These are phyloP conservation scores for Atkinsonella texensis DNA, from an alignment of 2,329 filamentous ascomycete species.

Conservation along the genomic window DNA sequence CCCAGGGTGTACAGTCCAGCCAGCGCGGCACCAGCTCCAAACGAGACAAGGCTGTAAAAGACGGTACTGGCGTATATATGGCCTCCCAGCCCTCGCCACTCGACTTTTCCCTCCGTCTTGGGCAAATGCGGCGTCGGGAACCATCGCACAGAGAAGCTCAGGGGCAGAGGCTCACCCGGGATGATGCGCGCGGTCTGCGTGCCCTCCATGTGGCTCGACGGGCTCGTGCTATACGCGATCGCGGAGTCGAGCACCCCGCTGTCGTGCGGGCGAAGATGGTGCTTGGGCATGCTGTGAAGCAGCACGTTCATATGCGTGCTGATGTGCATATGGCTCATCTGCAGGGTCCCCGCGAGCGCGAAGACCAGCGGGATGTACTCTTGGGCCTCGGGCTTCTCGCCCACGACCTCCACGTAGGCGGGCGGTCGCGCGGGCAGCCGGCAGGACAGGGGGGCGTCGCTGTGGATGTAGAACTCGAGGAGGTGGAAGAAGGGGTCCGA, in stretches of 20 bases:
- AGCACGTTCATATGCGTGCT: constrained; percentile 83
- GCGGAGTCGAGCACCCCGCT: constrained; percentile 78
- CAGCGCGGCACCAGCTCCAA: constrained; percentile 41
- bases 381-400: constrained; percentile 34
- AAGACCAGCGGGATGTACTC: constrained; percentile 79
- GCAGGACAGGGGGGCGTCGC: constrained; percentile 85
- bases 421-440: constrained; percentile 71
- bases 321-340: constrained; percentile 81
- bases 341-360: constrained; percentile 77
- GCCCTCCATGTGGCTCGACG: constrained; percentile 47
- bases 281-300: constrained; percentile 56
- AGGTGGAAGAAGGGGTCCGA: constrained; percentile 75
- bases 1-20: constrained; percentile 50
- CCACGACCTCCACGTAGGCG: constrained; percentile 40
- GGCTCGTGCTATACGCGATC: constrained; percentile 73
- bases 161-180: constrained; percentile 73
- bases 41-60: constrained; percentile 49
- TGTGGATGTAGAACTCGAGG: constrained; percentile 95
- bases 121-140: constrained; percentile 65
- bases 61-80: constrained; percentile 52
- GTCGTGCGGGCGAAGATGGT: constrained; percentile 49
- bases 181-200: constrained; percentile 54
- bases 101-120: constrained; percentile 50
- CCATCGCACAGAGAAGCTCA: constrained; percentile 77
- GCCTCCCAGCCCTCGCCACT: constrained; percentile 53